Evolutionary conservation across 108 stramenopile genomes (phyloP).

Genomic region (Schizochytrium sp.): DNA sequence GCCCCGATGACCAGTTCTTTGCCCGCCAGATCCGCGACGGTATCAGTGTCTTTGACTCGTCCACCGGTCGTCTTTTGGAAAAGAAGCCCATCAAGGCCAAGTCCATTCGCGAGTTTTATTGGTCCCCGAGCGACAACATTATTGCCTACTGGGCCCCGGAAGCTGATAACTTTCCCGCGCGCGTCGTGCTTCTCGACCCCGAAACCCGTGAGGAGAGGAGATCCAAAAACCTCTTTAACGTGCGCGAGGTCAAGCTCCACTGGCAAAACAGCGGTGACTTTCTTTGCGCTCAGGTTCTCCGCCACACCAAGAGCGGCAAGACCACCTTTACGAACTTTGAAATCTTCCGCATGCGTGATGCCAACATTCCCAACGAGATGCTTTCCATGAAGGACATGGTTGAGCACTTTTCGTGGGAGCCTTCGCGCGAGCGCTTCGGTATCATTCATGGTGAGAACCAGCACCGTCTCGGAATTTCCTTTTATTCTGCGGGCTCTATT

Average conservation of each 20-base stretch:
- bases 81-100: slow-evolving; percentile 26
- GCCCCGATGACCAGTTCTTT: slow-evolving; percentile 21
- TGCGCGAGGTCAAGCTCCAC: slow-evolving; percentile 23
- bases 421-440: slow-evolving; percentile 18
- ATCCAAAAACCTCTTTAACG: slow-evolving; percentile 28
- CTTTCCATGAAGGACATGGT: slow-evolving; percentile 18
- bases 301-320: slow-evolving; percentile 5
- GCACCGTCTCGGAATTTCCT: not conserved
- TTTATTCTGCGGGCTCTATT: slow-evolving; percentile 14
- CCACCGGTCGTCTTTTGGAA: not conserved
- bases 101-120: slow-evolving; percentile 2
- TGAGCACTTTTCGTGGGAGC: slow-evolving; percentile 22
- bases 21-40: slow-evolving; percentile 18
- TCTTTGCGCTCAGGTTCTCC: slow-evolving; percentile 26
- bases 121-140: slow-evolving; percentile 28
- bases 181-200: slow-evolving; percentile 17
- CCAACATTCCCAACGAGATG: slow-evolving; percentile 18
- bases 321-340: slow-evolving; percentile 22
- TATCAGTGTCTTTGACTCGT: slow-evolving; percentile 8
- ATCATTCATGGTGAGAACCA: slow-evolving; percentile 27
- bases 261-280: slow-evolving; percentile 33
- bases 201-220: not conserved
- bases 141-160: slow-evolving; percentile 32
- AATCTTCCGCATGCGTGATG: slow-evolving; percentile 25
- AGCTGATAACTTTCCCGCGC: slow-evolving; percentile 24